A percentile compares a stretch with the other conserved stretches of the same genome.
Conservation (phyloP, 306 rosid genomes). For the Hippophae tibetana region DNA sequence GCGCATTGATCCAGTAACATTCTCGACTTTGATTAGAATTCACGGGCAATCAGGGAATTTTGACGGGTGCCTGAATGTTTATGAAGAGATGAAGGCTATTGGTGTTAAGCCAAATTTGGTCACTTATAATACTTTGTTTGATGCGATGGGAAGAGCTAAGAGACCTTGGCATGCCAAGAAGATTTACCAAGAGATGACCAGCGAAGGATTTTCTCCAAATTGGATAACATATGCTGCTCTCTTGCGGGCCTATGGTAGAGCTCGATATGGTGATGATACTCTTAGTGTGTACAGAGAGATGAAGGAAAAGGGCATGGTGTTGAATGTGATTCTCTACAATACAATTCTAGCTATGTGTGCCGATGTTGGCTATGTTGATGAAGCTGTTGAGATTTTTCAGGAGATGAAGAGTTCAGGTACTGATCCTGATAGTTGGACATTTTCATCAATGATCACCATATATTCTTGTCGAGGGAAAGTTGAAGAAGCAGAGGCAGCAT, state of each 20-base stretch:
- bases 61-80: constrained; percentile 72
- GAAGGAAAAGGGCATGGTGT: constrained; percentile 56
- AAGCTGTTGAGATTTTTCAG: constrained; percentile 52
- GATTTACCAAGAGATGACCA: constrained; percentile 62
- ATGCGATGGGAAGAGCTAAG: constrained; percentile 66
- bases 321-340: constrained; percentile 54
- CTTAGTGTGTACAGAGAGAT: constrained; percentile 60
- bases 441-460: constrained; percentile 73
- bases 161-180: constrained; percentile 64
- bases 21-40: constrained; percentile 65
- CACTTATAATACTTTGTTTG: constrained; percentile 54
- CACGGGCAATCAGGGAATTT: constrained; percentile 52
- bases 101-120: constrained; percentile 54
- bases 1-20: constrained; percentile 46
- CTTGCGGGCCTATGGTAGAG: constrained; percentile 52
- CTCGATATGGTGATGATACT: constrained; percentile 62
- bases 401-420: constrained; percentile 62
- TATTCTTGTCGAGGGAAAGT: constrained; percentile 65
- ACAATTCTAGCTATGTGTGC: constrained; percentile 70
- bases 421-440: constrained; percentile 72
- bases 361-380: constrained; percentile 51
- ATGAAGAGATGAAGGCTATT: constrained; percentile 71
- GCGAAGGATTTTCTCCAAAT: constrained; percentile 46
- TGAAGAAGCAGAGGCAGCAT: constrained; percentile 48
- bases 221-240: constrained; percentile 61